Conservation (phyloP, 2,329 filamentous ascomycete species). For the Aspergillus brunneoviolaceus region DNA sequence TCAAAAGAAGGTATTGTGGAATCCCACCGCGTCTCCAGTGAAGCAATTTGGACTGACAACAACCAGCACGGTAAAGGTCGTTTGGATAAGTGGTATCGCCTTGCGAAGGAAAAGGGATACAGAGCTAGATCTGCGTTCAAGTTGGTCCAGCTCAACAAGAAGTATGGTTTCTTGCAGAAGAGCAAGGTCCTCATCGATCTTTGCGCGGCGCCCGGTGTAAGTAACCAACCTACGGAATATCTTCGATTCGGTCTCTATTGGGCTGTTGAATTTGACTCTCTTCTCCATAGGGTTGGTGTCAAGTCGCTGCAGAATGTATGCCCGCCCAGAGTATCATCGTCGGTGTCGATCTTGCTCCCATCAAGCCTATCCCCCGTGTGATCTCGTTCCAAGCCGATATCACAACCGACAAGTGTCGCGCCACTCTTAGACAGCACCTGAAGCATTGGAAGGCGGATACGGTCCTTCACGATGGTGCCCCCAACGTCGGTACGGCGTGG, state of each 20-base stretch:
- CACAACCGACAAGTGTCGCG: slow-evolving; percentile 91
- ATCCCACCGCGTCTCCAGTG: slow-evolving; percentile 7
- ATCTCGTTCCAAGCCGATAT: slow-evolving; percentile 98
- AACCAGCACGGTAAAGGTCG: slow-evolving; percentile 85
- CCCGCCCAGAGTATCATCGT: slow-evolving; percentile 85
- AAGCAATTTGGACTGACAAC: slow-evolving; percentile 28
- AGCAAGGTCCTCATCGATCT: slow-evolving; percentile 96
- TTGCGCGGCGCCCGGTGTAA: slow-evolving; percentile 88
- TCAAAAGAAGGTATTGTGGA: slow-evolving; percentile 72
- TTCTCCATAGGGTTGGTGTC: slow-evolving; percentile 74
- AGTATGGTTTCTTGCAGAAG: slow-evolving; percentile 96
- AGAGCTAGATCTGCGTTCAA: slow-evolving; percentile 96
- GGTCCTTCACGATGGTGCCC: slow-evolving; percentile 93
- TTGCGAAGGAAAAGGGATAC: slow-evolving; percentile 98
- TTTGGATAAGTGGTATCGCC: slow-evolving; percentile 98
- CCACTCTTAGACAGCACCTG: slow-evolving; percentile 82
- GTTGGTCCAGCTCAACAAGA: slow-evolving; percentile 96
- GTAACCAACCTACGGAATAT: slow-evolving; percentile 33
- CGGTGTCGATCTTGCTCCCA: slow-evolving; percentile 90
- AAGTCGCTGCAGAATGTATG: slow-evolving; percentile 95
- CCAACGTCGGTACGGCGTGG: slow-evolving; percentile 97
- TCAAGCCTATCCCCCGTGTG: slow-evolving; percentile 90
- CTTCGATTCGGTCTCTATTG: slow-evolving; percentile 5
- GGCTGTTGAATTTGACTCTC: slow-evolving; percentile 19
- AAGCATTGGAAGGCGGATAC: slow-evolving; percentile 97